Percentiles rank a stretch among this genome's conserved stretches.
phyloP scores from a whole-genome alignment of 2,329 filamentous ascomycete species.

The Botrytis galanthina region DNA sequence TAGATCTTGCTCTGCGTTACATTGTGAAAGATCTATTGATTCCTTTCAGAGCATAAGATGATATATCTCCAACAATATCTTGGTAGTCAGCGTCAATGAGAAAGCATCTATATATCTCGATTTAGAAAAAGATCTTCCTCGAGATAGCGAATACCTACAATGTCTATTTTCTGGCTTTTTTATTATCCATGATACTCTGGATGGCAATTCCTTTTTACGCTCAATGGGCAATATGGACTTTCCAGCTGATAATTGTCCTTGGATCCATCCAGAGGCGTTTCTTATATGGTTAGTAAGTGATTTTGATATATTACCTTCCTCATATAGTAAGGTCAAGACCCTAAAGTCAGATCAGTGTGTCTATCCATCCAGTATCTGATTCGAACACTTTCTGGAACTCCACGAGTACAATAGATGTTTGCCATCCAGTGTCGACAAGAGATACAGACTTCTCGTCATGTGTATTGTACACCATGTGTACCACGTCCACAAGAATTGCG shows the following conservation, averaged over 20 bases:
- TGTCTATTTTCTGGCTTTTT: neutral
- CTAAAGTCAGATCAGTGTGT: neutral
- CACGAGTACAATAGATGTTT: neutral
- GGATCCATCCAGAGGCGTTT: slow-evolving; percentile 1
- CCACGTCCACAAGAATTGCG: neutral
- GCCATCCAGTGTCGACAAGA: neutral
- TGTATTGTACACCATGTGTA: neutral
- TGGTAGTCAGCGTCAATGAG: neutral
- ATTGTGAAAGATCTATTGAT: neutral
- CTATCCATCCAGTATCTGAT: neutral
- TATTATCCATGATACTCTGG: neutral
- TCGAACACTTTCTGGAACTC: neutral
- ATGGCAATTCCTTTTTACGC: neutral
- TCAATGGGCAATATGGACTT: no score
- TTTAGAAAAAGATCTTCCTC: neutral
- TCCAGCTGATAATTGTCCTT: neutral
- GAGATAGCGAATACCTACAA: neutral
- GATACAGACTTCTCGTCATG: neutral
- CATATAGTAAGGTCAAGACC: neutral
- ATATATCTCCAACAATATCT: neutral
- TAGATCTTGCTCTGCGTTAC: neutral
- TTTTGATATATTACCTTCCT: neutral
- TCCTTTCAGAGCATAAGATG: neutral
- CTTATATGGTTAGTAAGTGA: neutral
- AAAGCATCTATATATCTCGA: neutral